A percentile compares a stretch with the other conserved stretches of the same genome.
Conservation (phyloP, 1,284 basidiomycete genomes). For the Binderoboletus segoi region DNA sequence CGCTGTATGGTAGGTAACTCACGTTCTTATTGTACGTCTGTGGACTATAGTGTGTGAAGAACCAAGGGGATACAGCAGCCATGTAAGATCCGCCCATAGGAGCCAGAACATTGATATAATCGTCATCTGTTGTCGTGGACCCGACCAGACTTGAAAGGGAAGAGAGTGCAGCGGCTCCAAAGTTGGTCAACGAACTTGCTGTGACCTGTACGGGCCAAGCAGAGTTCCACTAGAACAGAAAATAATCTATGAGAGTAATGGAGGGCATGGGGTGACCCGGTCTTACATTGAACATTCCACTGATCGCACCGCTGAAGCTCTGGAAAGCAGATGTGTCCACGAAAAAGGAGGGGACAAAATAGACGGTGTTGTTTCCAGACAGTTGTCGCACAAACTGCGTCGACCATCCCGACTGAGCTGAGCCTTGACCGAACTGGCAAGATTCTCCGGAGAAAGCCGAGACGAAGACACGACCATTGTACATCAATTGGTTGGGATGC, state of each 20-base stretch:
- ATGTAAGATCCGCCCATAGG: conserved; percentile 32
- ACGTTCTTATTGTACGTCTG: conserved; percentile 83
- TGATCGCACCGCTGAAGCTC: conserved; percentile 50
- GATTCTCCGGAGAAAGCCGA: conserved; percentile 81
- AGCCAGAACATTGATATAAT: conserved; percentile 46
- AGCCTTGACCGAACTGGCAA: conserved; percentile 68
- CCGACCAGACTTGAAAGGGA: conserved; percentile 47
- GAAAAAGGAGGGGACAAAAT: conserved; percentile 72
- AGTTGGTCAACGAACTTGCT: conserved; percentile 40
- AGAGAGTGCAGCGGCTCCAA: conserved; percentile 29
- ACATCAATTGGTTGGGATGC: conserved; percentile 67
- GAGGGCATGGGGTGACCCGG: background rate
- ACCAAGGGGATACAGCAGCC: conserved; percentile 67
- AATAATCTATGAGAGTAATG: conserved; percentile 1
- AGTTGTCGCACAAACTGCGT: conserved; percentile 57
- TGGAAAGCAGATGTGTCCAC: conserved; percentile 54
- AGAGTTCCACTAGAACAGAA: conserved; percentile 57
- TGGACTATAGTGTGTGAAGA: conserved; percentile 76
- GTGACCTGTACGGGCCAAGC: conserved; percentile 65
- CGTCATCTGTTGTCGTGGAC: conserved; percentile 49
- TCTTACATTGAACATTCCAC: conserved; percentile 64
- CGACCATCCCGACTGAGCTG: conserved; percentile 56
- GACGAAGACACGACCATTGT: conserved; percentile 61
- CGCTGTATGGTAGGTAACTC: conserved; percentile 22
- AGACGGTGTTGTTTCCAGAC: conserved; percentile 48